Percentiles rank a stretch among this genome's conserved stretches.
These are phyloP conservation scores for Chimonanthus salicifolius DNA, from an alignment of 164 flowering plant species.

Conservation along the genomic window DNA sequence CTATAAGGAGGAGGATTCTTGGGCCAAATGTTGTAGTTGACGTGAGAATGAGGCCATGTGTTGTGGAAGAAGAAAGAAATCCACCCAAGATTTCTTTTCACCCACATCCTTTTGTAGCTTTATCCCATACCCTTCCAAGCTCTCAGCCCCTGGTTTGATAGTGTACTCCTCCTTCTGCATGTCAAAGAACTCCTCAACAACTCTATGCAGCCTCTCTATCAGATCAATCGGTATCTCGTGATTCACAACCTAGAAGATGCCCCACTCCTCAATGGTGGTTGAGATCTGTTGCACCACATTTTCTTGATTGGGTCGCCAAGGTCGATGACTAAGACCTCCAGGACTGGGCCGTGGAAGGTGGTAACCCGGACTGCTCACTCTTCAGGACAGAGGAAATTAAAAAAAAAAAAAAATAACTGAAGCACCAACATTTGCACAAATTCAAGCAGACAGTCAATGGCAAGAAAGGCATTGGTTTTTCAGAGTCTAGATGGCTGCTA, in stretches of 20 bases:
- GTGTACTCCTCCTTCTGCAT: conserved; percentile 66
- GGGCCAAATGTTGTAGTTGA: conserved; percentile 72
- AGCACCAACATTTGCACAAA: too few relatives aligned
- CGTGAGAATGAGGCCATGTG: conserved; percentile 61
- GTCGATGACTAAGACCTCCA: conserved; percentile 47
- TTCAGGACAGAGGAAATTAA: conserved; percentile 2
- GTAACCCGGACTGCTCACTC: conserved; percentile 27
- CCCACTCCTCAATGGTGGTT: conserved; percentile 56
- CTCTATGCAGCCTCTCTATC: conserved; percentile 38
- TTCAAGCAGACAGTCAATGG: too few relatives aligned
- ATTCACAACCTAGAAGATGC: conserved; percentile 65
- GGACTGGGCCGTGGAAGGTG: conserved; percentile 26
- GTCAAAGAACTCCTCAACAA: conserved; percentile 69
- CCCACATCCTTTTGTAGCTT: conserved; percentile 52
- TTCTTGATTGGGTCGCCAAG: conserved; percentile 27
- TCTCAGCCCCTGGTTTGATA: conserved; percentile 24
- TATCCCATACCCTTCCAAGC: conserved; percentile 70
- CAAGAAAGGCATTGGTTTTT: too few relatives aligned
- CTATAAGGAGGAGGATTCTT: conserved; percentile 64
- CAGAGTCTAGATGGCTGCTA: too few relatives aligned
- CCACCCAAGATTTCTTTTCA: conserved; percentile 78
- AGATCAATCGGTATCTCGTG: conserved; percentile 60
- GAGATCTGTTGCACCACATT: conserved; percentile 23
- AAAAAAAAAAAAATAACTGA: too few relatives aligned
- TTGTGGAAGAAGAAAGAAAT: conserved; percentile 60